Base-by-base conservation (phyloP, 345 rosid species). In the Salix viminalis region DNA sequence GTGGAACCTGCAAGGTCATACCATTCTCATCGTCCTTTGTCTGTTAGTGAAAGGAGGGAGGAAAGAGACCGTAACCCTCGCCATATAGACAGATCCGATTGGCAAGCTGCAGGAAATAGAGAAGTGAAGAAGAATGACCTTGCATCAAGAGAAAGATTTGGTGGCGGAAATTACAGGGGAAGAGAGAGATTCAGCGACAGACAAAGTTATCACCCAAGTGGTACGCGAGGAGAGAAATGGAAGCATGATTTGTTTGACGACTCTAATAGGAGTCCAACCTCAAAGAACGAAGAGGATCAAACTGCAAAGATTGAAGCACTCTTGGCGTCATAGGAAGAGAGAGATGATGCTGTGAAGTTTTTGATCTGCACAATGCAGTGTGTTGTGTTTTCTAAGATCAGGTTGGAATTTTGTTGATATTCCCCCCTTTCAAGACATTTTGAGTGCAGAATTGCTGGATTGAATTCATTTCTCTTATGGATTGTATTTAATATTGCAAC, bases 281-380 rank as follows among this genome's bases (percentile, higher is more conserved):
- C 68, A 23, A 88, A 88, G 87, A 91, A 85, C 60, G 98, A 94
- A 75, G 99, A 94, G 79, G 99, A 96, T 70, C 92, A 89, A 72
- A 85, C 94, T 73, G 99, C 99, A 15, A 92, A 89, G 80, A 87
- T 96, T 19, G 99, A 96, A 83, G 91, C 92, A 50, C 92, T 96
- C 37, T 80, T 96, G 83, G 87, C 97, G 44, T 91, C 94, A 23
- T 88, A 84, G 83, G 48, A 60, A 4, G 2, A 2, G 10, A 13
- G 21, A 64, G 26, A n/a, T n/a, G 36, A 46, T 36, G 44, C 36
- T 54, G 41, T 15, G 34, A 64, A 66, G 70, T 41, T 67, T 14
- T 32, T 72, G 16, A 65, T 64, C 41, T 24, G 65, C 10, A 30
- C 24, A 39, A 32, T 41, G 67, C 36, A 34, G 19, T 58, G 50